Percentiles rank a stretch among this genome's conserved stretches.
Conservation (phyloP, 2,329 filamentous ascomycete genomes). For the Aspergillus terreus region DNA sequence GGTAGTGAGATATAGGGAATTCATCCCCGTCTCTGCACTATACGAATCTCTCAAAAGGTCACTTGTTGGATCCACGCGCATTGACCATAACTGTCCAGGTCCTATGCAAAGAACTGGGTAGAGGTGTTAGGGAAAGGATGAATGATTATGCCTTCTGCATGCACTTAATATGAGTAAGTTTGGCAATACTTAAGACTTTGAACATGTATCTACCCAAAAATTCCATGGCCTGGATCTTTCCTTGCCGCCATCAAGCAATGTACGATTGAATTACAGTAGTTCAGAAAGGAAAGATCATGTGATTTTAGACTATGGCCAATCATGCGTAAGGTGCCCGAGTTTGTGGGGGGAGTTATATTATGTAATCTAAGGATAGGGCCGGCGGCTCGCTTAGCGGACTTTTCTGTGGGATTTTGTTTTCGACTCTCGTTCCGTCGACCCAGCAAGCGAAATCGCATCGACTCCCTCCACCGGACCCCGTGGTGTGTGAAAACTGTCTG, state of each 20-base stretch:
- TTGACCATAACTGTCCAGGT: no score
- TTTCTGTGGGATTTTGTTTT: constrained; percentile 45
- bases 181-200: no score
- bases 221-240: no score
- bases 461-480: constrained; percentile 35
- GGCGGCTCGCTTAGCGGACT: constrained; percentile 42
- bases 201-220: no score
- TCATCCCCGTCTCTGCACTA: no score
- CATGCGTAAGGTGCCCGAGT: neutral
- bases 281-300: neutral
- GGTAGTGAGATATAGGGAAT: no score
- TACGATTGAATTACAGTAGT: neutral
- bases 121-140: no score
- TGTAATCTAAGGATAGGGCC: constrained; percentile 32
- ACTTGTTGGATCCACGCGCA: no score
- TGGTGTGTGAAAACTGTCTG: constrained; percentile 41
- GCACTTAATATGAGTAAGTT: no score
- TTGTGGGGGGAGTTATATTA: constrained; percentile 22
- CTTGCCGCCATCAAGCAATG: neutral
- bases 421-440: constrained; percentile 31
- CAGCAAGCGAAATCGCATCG: constrained; percentile 31
- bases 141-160: no score
- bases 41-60: no score
- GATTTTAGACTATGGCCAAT: neutral
- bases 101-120: no score